A percentile compares a stretch with the other conserved stretches of the same genome.
phyloP scores from a whole-genome alignment of 164 flowering plant genomes.

The Dillenia turbinata region DNA sequence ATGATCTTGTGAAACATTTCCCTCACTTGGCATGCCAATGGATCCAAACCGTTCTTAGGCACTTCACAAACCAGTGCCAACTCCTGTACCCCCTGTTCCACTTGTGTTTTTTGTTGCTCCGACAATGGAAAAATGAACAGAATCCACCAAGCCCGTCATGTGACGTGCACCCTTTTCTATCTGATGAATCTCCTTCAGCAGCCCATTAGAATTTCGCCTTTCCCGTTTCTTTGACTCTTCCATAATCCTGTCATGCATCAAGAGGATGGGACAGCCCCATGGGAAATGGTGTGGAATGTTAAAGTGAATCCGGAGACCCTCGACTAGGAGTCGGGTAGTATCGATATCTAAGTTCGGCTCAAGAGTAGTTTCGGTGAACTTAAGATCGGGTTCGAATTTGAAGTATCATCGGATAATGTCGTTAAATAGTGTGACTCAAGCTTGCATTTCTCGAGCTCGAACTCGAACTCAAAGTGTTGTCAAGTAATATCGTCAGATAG shows the following conservation, averaged over 20 bases:
- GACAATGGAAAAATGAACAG: constrained; percentile 36
- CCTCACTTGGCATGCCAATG: constrained; percentile 43
- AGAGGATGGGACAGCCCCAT: constrained; percentile 32
- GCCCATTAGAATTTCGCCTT: constrained; percentile 28
- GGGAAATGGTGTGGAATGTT: constrained; percentile 34
- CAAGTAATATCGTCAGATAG: no score
- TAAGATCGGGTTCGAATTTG: no score
- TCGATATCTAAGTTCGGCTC: no score
- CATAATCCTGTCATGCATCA: constrained; percentile 32
- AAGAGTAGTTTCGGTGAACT: no score
- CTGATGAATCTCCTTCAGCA: constrained; percentile 42
- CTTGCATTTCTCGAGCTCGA: no score
- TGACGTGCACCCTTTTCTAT: constrained; percentile 29
- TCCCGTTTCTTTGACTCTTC: constrained; percentile 48
- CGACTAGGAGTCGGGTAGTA: no score
- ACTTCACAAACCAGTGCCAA: constrained; percentile 24
- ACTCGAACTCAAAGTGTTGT: no score
- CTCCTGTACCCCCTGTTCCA: constrained; percentile 24
- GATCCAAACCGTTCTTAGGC: constrained; percentile 32
- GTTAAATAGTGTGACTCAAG: no score
- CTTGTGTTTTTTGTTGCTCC: constrained; percentile 31
- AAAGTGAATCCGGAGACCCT: constrained; percentile 37
- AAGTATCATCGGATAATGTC: no score
- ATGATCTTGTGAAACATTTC: constrained; percentile 43
- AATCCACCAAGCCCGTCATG: constrained; percentile 36